These are phyloP conservation scores for Podospora sp. DNA, from an alignment of 495 filamentous ascomycete genomes.

Conservation along the genomic window DNA sequence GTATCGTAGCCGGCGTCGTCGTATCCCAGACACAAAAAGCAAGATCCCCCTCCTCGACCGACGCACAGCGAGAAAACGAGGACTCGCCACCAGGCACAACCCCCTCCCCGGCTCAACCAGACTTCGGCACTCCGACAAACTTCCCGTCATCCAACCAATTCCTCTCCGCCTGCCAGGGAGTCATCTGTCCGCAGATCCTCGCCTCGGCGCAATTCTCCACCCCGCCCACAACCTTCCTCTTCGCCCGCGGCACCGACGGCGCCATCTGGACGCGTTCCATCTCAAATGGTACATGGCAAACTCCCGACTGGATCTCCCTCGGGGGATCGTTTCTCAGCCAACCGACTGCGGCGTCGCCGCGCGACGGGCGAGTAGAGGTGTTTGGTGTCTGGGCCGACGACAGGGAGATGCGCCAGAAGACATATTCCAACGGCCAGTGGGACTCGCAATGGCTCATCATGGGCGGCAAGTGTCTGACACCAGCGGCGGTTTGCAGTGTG, in stretches of 20 bases:
- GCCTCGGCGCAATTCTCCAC: conserved; percentile 1
- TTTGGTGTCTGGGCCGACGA: neutral
- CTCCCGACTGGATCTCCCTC: neutral
- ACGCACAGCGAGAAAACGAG: neutral
- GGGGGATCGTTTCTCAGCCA: neutral
- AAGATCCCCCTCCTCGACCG: neutral
- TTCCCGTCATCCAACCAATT: neutral
- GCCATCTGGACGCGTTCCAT: neutral
- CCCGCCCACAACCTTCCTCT: conserved; percentile 5
- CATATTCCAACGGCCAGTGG: neutral
- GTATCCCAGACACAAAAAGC: neutral
- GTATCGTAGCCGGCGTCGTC: conserved; percentile 1
- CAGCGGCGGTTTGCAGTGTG: neutral
- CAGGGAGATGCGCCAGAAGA: neutral
- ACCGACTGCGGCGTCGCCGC: neutral
- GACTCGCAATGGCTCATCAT: neutral
- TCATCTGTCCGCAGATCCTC: neutral
- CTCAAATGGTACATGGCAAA: neutral
- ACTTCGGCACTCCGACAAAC: neutral
- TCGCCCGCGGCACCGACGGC: neutral
- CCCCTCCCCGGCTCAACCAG: neutral
- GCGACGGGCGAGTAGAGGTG: conserved; percentile 1
- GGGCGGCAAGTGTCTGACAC: neutral
- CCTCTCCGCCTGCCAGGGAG: neutral
- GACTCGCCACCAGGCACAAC: neutral